Base-by-base conservation (phyloP, 257 asterid genomes). In the Ilex aquifolium region DNA sequence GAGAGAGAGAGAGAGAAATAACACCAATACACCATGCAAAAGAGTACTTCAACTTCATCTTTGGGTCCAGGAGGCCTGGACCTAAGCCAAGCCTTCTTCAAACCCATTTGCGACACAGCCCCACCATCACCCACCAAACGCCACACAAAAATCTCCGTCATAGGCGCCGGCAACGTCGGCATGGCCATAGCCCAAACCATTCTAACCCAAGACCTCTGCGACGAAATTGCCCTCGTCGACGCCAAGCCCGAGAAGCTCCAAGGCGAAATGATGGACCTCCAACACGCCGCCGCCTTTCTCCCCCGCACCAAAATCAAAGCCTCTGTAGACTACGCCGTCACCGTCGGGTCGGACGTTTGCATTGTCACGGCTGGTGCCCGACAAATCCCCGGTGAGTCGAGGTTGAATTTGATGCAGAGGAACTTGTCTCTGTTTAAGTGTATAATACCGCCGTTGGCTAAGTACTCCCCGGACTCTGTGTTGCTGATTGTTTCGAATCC, bases 111-210 rank as follows among this genome's bases (percentile, higher is more conserved):
- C 61, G 69, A 82, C 68, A 65, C 72, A 3, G 59, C 81, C 10
- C 69, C 90, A n/a, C 70, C 83, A 0, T 65, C 88, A n/a, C 46
- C 83, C 53, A 57, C 83, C 64, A 78, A 67, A 9, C 95, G 88
- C 71, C 83, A 60, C 72, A 85, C 84, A 59, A 90, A 90, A 60
- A 74, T 90, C 79, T 76, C 95, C 66, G 95, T 90, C 58, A 80
- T 90, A 49, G 95, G 95, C 57, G 86, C 86, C 42, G 97, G 97
- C 0, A 90, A 90, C 74, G 97, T 90, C 40, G 95, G 97, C 11
- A 90, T 87, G 95, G 97, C 97, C 60, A 90, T 90, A 39, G 95
- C 97, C 7, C 97, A 90, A 66, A 90, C 97, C 49, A 85, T 90
- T 69, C 79, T 90, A 30, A 90, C 97, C 39, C 97, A 90, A 15